phyloP scores from a whole-genome alignment of 2,329 filamentous ascomycete species.

The Ceratocystis cubensis region DNA sequence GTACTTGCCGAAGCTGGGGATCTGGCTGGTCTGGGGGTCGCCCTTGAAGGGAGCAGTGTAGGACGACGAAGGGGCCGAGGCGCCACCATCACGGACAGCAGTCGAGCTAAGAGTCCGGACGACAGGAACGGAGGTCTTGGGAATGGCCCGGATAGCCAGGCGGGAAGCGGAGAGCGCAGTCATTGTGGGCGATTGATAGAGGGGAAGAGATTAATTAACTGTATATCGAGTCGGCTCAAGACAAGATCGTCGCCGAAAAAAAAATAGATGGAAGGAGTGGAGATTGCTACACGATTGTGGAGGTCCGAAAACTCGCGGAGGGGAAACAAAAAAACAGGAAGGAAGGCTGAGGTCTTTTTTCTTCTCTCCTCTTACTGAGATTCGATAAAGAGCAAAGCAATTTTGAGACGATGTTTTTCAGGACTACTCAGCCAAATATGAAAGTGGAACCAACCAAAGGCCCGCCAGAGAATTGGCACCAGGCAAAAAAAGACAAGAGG shows the following conservation, averaged over 20 bases:
- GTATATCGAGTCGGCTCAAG: neutral
- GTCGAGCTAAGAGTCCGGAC: conserved; percentile 47
- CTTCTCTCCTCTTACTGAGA: conserved; percentile 9
- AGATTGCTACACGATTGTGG: conserved; percentile 21
- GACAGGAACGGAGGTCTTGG: conserved; percentile 31
- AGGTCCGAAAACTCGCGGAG: conserved; percentile 23
- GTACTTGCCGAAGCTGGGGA: conserved; percentile 87
- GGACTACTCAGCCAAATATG: neutral
- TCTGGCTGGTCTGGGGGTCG: conserved; percentile 47
- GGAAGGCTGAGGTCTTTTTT: conserved; percentile 40
- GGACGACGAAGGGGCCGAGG: conserved; percentile 33
- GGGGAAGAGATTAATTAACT: conserved; percentile 5
- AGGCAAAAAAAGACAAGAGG: neutral
- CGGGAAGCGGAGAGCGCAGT: conserved; percentile 58
- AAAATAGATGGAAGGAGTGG: conserved; percentile 14
- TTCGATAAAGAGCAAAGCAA: neutral
- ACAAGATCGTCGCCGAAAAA: conserved; percentile 7
- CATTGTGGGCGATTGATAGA: conserved; percentile 38
- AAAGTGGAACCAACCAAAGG: conserved; percentile 11
- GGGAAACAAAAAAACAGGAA: conserved; percentile 20
- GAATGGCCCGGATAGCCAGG: conserved; percentile 51
- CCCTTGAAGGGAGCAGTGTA: conserved; percentile 55
- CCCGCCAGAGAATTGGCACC: conserved; percentile 9
- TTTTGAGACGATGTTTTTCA: conserved; percentile 17
- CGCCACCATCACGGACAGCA: conserved; percentile 32